Conservation (phyloP, 192 early-diverging fungal species). For the Chytriomyces sp. region DNA sequence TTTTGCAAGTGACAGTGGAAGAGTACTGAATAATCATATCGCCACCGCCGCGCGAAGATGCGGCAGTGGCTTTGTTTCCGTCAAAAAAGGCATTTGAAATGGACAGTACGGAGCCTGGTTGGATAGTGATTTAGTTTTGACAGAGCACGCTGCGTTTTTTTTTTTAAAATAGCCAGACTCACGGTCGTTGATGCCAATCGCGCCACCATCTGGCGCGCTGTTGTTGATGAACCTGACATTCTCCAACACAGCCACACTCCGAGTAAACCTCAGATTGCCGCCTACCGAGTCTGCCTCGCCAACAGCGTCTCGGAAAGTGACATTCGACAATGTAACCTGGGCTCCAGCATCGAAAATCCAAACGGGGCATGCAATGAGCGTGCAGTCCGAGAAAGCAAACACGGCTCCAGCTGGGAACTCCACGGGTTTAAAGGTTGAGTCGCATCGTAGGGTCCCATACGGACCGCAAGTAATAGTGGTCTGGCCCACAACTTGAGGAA, state of each 20-base stretch:
- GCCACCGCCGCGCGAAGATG: not conserved
- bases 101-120: not conserved
- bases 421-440: not conserved
- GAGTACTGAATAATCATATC: not conserved
- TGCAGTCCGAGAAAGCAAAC: not conserved
- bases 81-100: not conserved
- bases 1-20: conserved; percentile 1
- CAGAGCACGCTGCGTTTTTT: not conserved
- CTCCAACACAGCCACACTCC: not conserved
- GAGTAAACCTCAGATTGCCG: not conserved
- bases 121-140: not conserved
- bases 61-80: not conserved
- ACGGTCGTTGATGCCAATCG: not conserved
- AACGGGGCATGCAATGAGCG: not conserved
- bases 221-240: conserved; percentile 6
- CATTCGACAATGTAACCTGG: not conserved
- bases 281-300: not conserved
- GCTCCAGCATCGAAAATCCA: not conserved
- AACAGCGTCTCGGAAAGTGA: not conserved
- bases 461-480: not conserved
- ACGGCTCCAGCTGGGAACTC: not conserved
- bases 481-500: not conserved
- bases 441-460: not conserved
- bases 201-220: conserved; percentile 2
- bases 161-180: not conserved